A percentile compares a stretch with the other conserved stretches of the same genome.
Conservation (phyloP, 1,284 basidiomycete genomes). For the Agaricales sp. region DNA sequence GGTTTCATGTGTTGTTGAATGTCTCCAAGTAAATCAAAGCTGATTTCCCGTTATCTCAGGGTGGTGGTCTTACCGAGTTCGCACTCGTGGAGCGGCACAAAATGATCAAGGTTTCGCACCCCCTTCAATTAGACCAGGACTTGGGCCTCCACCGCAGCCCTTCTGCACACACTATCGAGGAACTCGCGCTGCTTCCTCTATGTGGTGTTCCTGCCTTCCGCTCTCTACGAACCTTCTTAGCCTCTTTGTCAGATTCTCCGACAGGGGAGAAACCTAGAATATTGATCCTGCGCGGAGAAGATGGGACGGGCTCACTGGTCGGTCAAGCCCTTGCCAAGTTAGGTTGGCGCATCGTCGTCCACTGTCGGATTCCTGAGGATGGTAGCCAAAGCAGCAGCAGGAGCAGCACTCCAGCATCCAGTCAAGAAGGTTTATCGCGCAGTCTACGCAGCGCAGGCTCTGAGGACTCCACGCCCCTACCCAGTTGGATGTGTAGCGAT, state of each 20-base stretch:
- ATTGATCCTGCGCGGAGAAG: constrained; percentile 67
- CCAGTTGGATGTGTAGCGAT: constrained; percentile 17
- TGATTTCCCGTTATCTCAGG: constrained; percentile 5
- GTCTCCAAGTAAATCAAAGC: constrained; percentile 8
- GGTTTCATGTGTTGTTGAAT: constrained; percentile 16
- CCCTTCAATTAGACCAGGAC: constrained; percentile 6
- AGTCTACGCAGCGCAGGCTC: constrained; percentile 9
- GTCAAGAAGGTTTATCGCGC: constrained; percentile 8
- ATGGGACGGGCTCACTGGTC: constrained; percentile 65
- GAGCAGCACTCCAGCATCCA: neutral
- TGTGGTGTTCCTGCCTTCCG: constrained; percentile 71
- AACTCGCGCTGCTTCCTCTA: constrained; percentile 70
- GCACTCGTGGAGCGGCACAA: neutral
- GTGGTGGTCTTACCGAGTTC: neutral
- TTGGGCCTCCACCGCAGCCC: constrained; percentile 8
- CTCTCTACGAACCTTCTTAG: constrained; percentile 53
- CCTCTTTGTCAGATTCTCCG: constrained; percentile 19
- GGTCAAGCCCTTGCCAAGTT: constrained; percentile 59
- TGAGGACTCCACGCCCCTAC: constrained; percentile 18
- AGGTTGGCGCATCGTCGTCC: constrained; percentile 61
- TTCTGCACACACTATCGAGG: constrained; percentile 46
- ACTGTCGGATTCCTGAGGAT: constrained; percentile 39
- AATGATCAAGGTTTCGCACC: neutral
- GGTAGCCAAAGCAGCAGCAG: constrained; percentile 13
- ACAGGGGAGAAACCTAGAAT: constrained; percentile 18